phyloP scores from a whole-genome alignment of 345 rosid genomes.

The Draba incana region DNA sequence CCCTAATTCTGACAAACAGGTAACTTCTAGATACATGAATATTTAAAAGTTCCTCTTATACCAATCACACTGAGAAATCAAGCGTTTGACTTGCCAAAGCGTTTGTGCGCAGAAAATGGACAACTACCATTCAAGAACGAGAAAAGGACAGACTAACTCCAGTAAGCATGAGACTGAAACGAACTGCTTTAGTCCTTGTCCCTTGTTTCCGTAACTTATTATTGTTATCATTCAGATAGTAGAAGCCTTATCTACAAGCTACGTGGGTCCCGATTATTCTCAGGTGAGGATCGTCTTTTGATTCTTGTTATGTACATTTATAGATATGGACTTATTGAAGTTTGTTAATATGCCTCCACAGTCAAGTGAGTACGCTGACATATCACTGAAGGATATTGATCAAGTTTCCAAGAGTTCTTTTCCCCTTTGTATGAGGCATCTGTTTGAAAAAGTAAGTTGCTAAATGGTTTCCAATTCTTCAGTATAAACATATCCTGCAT shows the following conservation, averaged over 20 bases:
- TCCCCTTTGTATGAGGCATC: conserved; percentile 92
- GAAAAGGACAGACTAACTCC: conserved; percentile 92
- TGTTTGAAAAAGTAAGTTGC: conserved; percentile 74
- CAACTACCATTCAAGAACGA: conserved; percentile 70
- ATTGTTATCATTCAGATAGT: conserved; percentile 59
- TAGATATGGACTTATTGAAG: conserved; percentile 24
- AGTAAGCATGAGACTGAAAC: conserved; percentile 48
- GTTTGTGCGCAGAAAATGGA: conserved; percentile 77
- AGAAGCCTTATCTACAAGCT: conserved; percentile 74
- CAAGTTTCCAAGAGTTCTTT: conserved; percentile 75
- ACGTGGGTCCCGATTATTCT: conserved; percentile 89
- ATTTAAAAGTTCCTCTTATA: conserved; percentile 14
- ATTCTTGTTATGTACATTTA: conserved; percentile 18
- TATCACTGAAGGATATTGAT: conserved; percentile 83
- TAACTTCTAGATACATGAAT: conserved; percentile 35
- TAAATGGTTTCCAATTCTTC: conserved; percentile 6
- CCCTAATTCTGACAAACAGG: conserved; percentile 88
- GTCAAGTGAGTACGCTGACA: conserved; percentile 72
- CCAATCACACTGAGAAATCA: neutral
- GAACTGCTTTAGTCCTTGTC: neutral
- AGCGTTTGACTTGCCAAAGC: neutral
- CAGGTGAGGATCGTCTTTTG: conserved; percentile 53
- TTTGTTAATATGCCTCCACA: conserved; percentile 44
- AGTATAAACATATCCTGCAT: conserved; percentile 14
- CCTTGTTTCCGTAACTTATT: neutral